Evolutionary conservation across 768 basidiomycete genomes (phyloP).

Genomic region (Trametes villosa): DNA sequence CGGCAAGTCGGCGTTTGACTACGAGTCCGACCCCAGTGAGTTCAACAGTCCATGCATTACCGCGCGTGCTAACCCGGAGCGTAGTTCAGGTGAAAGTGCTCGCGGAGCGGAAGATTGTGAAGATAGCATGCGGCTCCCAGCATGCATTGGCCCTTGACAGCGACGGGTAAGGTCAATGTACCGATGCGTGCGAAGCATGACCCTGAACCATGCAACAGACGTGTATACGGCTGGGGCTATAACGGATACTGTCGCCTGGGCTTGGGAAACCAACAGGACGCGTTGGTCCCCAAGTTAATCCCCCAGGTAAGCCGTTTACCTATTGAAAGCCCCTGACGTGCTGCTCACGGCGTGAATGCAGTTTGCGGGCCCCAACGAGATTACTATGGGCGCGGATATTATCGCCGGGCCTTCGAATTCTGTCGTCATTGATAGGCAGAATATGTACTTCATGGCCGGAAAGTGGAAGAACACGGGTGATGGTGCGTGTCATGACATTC

Average conservation of each 20-base stretch:
- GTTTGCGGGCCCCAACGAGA: slow-evolving; percentile 75
- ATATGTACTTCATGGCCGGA: slow-evolving; percentile 88
- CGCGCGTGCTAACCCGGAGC: slow-evolving; percentile 14
- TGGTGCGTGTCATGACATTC: slow-evolving; percentile 45
- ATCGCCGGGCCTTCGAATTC: slow-evolving; percentile 83
- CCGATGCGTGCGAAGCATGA: too few species aligned
- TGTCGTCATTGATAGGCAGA: slow-evolving; percentile 81
- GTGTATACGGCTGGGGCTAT: slow-evolving; percentile 87
- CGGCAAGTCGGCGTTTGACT: slow-evolving; percentile 83
- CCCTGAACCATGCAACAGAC: slow-evolving; percentile 42
- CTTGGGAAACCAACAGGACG: slow-evolving; percentile 83
- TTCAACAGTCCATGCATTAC: background rate
- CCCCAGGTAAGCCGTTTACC: slow-evolving; percentile 62
- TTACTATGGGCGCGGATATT: slow-evolving; percentile 64
- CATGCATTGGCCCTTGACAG: slow-evolving; percentile 83
- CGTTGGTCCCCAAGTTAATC: slow-evolving; percentile 78
- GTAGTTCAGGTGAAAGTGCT: slow-evolving; percentile 78
- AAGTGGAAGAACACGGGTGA: slow-evolving; percentile 98
- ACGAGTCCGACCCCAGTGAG: slow-evolving; percentile 71
- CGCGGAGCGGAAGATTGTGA: slow-evolving; percentile 73
- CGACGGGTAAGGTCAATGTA: slow-evolving; percentile 56
- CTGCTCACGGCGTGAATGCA: slow-evolving; percentile 31
- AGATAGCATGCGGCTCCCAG: slow-evolving; percentile 87
- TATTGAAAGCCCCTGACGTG: background rate
- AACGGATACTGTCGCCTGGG: slow-evolving; percentile 93